Conservation (phyloP, 805 yeast genomes). For the Pichia heedii region DNA sequence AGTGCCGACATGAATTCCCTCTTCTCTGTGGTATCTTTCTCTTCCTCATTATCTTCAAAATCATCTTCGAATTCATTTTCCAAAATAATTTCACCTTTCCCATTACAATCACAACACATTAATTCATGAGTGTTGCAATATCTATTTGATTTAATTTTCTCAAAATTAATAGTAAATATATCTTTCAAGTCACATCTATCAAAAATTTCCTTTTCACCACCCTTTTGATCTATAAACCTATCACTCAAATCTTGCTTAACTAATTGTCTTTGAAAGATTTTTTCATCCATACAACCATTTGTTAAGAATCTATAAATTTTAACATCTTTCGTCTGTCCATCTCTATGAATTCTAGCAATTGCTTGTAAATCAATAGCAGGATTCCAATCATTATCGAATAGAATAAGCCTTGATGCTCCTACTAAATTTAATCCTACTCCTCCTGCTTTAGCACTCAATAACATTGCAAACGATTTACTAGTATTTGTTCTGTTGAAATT, state of each 20-base stretch:
- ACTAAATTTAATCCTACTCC: slow-evolving; percentile 86
- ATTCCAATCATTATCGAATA: slow-evolving; percentile 96
- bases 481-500: slow-evolving; percentile 48
- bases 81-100: slow-evolving; percentile 34
- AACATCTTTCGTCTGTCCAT: slow-evolving; percentile 78
- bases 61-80: slow-evolving; percentile 7
- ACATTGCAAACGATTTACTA: slow-evolving; percentile 46
- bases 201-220: slow-evolving; percentile 53
- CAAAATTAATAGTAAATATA: slow-evolving; percentile 47
- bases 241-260: slow-evolving; percentile 75
- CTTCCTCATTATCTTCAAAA: slow-evolving; percentile 10
- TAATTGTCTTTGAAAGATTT: slow-evolving; percentile 84
- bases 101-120: slow-evolving; percentile 54
- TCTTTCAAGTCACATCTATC: slow-evolving; percentile 61
- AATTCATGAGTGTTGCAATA: slow-evolving; percentile 71
- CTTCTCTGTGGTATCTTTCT: not conserved
- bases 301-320: slow-evolving; percentile 76
- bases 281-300: slow-evolving; percentile 89
- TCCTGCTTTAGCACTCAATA: slow-evolving; percentile 85
- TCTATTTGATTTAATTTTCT: not conserved
- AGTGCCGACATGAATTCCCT: slow-evolving; percentile 51
- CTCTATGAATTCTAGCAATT: slow-evolving; percentile 91
- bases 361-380: slow-evolving; percentile 91
- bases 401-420: slow-evolving; percentile 79
- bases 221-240: slow-evolving; percentile 44